These are phyloP conservation scores for Pisolithus microcarpus DNA, from an alignment of 768 basidiomycete genomes.

Conservation along the genomic window DNA sequence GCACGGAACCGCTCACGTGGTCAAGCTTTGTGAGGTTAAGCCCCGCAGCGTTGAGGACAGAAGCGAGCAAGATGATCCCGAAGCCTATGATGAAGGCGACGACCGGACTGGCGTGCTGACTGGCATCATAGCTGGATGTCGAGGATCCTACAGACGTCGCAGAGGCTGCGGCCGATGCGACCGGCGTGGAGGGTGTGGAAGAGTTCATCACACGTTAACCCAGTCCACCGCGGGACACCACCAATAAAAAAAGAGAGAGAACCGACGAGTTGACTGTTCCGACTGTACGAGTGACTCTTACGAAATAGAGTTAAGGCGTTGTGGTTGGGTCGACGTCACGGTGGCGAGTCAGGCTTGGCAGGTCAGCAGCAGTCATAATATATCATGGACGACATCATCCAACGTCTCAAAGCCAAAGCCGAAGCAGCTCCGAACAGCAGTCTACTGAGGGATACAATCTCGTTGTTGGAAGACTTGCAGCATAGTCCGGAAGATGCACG, in stretches of 20 bases:
- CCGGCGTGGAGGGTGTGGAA: slow-evolving; percentile 1
- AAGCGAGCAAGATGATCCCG: slow-evolving; percentile 74
- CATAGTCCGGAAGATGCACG: slow-evolving; percentile 13
- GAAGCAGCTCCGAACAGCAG: slow-evolving; percentile 5
- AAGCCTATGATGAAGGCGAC: slow-evolving; percentile 80
- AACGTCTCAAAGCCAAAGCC: slow-evolving; percentile 14
- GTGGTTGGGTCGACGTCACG: too few relatives aligned
- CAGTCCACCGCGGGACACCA: background rate
- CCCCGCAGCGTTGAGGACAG: slow-evolving; percentile 86
- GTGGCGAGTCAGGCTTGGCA: background rate
- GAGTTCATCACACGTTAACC: slow-evolving; percentile 10
- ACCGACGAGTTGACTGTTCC: too few relatives aligned
- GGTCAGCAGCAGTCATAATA: background rate
- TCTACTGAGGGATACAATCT: slow-evolving; percentile 18
- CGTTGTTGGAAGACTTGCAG: slow-evolving; percentile 15
- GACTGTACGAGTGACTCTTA: too few relatives aligned
- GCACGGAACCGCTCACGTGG: slow-evolving; percentile 48
- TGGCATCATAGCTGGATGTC: slow-evolving; percentile 18
- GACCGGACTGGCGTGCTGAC: slow-evolving; percentile 47
- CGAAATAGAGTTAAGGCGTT: too few relatives aligned
- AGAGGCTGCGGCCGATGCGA: slow-evolving; percentile 12
- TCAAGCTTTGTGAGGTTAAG: slow-evolving; percentile 92
- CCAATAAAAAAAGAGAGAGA: background rate
- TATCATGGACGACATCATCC: slow-evolving; percentile 23
- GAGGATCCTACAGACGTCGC: slow-evolving; percentile 6